Evolutionary conservation across 768 basidiomycete genomes (phyloP).

Genomic region (Tremella yokohamensis): DNA sequence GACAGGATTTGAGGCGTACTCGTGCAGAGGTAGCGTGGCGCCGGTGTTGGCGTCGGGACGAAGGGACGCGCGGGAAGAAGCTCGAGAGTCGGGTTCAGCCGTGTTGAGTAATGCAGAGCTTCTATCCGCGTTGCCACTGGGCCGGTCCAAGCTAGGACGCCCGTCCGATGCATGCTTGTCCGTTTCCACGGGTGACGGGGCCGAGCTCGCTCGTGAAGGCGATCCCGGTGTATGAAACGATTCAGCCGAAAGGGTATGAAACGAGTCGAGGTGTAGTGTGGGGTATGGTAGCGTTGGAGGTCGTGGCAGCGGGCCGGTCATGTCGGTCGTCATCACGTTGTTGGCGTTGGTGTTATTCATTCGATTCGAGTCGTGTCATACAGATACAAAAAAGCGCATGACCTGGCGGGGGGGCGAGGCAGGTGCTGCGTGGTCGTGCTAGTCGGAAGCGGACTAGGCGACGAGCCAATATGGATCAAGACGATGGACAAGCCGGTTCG

Average conservation of each 20-base stretch:
- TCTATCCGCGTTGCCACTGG: background rate
- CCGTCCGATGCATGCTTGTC: too few species aligned
- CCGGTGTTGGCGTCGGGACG: constrained; percentile 14
- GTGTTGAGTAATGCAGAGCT: background rate
- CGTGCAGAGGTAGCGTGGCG: background rate
- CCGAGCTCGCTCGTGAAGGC: background rate
- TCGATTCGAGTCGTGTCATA: background rate
- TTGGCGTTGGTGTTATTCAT: constrained; percentile 1
- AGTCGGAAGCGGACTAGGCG: too few species aligned
- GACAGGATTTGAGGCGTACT: background rate
- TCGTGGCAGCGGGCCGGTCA: constrained; percentile 10
- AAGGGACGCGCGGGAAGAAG: constrained; percentile 5
- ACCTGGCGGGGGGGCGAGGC: background rate
- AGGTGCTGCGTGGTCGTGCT: too few species aligned
- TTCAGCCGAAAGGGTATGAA: constrained; percentile 18
- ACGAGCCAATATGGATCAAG: too few species aligned
- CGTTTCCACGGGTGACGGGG: too few species aligned
- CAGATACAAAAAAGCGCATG: background rate
- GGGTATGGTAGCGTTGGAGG: constrained; percentile 36
- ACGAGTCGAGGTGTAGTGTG: constrained; percentile 37
- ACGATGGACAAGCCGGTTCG: too few species aligned
- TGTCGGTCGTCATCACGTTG: background rate
- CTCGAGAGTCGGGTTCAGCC: background rate
- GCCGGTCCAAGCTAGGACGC: background rate
- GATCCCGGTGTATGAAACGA: constrained; percentile 14